Evolutionary conservation across 805 yeast genomes (phyloP).

Genomic region (Candida coleopterorum): DNA sequence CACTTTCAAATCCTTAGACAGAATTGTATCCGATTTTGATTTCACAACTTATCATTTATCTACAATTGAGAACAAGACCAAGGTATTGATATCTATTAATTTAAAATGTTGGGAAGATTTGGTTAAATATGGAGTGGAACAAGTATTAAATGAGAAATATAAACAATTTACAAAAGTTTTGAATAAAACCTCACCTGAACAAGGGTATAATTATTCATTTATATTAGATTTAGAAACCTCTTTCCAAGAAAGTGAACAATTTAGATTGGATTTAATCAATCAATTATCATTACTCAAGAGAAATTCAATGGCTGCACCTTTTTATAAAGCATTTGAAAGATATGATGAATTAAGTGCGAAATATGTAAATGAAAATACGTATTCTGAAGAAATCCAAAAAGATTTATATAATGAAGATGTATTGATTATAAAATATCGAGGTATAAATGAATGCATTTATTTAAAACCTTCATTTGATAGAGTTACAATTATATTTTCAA

Average conservation of each 20-base stretch:
- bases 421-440: conserved; percentile 78
- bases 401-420: conserved; percentile 51
- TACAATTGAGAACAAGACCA: conserved; percentile 62
- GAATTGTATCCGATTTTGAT: conserved; percentile 92
- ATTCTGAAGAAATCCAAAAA: conserved; percentile 40
- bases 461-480: conserved; percentile 92
- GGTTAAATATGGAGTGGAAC: conserved; percentile 57
- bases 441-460: conserved; percentile 78
- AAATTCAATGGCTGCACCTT: conserved; percentile 88
- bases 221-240: conserved; percentile 52
- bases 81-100: conserved; percentile 61
- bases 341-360: conserved; percentile 62
- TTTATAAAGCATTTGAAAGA: conserved; percentile 76
- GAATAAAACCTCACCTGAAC: conserved; percentile 45
- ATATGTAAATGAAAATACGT: conserved; percentile 39
- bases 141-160: conserved; percentile 50
- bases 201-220: conserved; percentile 78
- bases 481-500: conserved; percentile 93
- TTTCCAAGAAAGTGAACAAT: conserved; percentile 38
- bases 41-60: conserved; percentile 91
- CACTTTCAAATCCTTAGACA: conserved; percentile 53
- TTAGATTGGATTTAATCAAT: conserved; percentile 47
- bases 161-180: conserved; percentile 27
- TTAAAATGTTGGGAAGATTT: conserved; percentile 78
- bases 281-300: conserved; percentile 76